phyloP scores from a whole-genome alignment of 306 rosid species.

The Betula pendula region DNA sequence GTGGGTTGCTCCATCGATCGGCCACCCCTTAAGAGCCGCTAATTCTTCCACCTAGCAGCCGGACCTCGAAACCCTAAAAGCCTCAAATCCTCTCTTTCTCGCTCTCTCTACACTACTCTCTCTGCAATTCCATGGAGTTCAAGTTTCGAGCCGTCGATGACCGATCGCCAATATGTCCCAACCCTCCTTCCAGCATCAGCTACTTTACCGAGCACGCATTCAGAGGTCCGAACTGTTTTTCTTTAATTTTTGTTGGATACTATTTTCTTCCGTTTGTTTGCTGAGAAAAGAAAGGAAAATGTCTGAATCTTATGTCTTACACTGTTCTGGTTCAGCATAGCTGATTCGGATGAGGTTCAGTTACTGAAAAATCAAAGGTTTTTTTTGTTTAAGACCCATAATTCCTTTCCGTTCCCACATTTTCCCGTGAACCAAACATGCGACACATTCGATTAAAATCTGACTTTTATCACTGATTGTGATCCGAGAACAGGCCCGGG shows the following conservation, averaged over 20 bases:
- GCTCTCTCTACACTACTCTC: neutral
- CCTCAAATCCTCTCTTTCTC: neutral
- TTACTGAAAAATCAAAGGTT: neutral
- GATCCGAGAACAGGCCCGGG: neutral
- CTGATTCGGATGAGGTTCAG: neutral
- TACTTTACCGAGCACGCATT: constrained; percentile 14
- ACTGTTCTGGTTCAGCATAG: neutral
- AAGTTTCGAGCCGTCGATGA: constrained; percentile 37
- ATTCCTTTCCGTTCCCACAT: neutral
- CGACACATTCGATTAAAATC: neutral
- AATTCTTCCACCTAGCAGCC: neutral
- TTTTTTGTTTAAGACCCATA: neutral
- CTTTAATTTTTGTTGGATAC: neutral
- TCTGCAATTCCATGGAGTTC: constrained; percentile 42
- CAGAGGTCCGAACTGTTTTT: constrained; percentile 15
- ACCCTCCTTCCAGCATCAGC: constrained; percentile 4
- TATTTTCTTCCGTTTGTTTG: neutral
- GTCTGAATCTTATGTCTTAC: neutral
- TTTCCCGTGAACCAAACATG: neutral
- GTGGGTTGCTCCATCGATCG: no score
- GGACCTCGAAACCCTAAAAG: neutral
- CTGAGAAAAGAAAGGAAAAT: neutral
- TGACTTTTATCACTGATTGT: neutral
- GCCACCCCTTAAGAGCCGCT: no score
- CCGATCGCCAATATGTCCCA: neutral